Evolutionary conservation across 495 filamentous ascomycete species (phyloP).

Genomic region (Lindgomyces ingoldianus): DNA sequence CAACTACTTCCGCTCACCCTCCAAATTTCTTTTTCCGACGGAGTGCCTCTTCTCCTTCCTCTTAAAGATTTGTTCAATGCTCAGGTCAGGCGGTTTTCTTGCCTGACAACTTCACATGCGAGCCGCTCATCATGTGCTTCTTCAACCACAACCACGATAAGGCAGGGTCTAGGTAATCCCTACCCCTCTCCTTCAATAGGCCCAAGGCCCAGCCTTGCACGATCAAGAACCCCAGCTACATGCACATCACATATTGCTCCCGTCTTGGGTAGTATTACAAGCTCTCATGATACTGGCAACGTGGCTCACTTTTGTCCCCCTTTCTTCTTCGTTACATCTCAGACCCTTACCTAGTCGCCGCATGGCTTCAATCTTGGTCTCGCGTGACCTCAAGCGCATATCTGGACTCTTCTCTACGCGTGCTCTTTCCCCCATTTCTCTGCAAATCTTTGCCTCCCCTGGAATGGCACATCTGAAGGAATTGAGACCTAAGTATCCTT

Average conservation of each 20-base stretch:
- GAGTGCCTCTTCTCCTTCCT: slow-evolving; percentile 1
- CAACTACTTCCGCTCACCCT: slow-evolving; percentile 66
- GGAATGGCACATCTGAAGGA: not conserved
- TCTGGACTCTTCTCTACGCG: slow-evolving; percentile 9
- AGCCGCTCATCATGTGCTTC: slow-evolving; percentile 21
- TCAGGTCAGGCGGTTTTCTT: slow-evolving; percentile 14
- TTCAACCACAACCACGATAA: slow-evolving; percentile 10
- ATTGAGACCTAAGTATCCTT: not conserved
- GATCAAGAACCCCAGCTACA: not conserved
- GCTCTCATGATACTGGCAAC: slow-evolving; percentile 8
- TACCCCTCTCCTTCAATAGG: not conserved
- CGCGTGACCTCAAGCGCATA: slow-evolving; percentile 6
- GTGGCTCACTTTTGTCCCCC: slow-evolving; percentile 4
- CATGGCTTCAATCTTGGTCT: slow-evolving; percentile 3
- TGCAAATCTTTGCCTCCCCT: not conserved
- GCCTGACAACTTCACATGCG: slow-evolving; percentile 22
- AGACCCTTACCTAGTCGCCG: slow-evolving; percentile 16
- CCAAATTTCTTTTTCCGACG: not conserved
- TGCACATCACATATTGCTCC: slow-evolving; percentile 23
- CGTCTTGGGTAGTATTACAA: slow-evolving; percentile 35
- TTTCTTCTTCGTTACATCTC: slow-evolving; percentile 28
- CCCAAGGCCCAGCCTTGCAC: slow-evolving; percentile 1
- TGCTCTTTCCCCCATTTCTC: not conserved
- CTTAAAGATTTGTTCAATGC: not conserved
- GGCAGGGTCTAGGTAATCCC: slow-evolving; percentile 4